Conservation (phyloP, 2,329 filamentous ascomycete genomes). For the Atkinsonella texensis region DNA sequence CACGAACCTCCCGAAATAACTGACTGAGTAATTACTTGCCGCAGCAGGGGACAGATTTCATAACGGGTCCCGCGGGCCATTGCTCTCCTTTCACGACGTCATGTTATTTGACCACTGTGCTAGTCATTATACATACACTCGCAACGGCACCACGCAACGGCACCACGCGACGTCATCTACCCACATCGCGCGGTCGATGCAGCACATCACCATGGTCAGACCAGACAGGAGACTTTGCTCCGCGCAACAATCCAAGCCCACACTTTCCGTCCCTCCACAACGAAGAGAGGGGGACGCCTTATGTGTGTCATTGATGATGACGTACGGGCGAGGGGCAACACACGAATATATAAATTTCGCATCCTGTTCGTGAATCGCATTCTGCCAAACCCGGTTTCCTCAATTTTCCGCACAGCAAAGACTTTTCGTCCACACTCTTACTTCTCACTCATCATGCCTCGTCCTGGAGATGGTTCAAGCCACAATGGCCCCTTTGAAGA, state of each 20-base stretch:
- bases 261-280: neutral
- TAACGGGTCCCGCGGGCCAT: no score
- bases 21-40: no score
- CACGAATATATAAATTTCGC: neutral
- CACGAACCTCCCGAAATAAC: no score
- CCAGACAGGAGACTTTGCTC: neutral
- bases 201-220: neutral
- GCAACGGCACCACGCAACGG: neutral
- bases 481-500: conserved; percentile 34
- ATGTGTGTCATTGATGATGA: conserved; percentile 2
- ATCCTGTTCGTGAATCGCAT: neutral
- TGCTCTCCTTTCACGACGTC: no score
- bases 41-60: no score
- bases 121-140: no score
- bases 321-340: conserved; percentile 3
- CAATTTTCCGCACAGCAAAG: no score
- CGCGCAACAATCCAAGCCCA: neutral
- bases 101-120: no score
- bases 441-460: conserved; percentile 31
- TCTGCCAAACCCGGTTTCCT: no score
- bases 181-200: neutral
- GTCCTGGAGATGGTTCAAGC: conserved; percentile 34
- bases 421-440: neutral
- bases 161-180: neutral
- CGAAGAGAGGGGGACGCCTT: neutral